phyloP scores from a whole-genome alignment of 1,284 basidiomycete species.

The Anthracocystis setariae region DNA sequence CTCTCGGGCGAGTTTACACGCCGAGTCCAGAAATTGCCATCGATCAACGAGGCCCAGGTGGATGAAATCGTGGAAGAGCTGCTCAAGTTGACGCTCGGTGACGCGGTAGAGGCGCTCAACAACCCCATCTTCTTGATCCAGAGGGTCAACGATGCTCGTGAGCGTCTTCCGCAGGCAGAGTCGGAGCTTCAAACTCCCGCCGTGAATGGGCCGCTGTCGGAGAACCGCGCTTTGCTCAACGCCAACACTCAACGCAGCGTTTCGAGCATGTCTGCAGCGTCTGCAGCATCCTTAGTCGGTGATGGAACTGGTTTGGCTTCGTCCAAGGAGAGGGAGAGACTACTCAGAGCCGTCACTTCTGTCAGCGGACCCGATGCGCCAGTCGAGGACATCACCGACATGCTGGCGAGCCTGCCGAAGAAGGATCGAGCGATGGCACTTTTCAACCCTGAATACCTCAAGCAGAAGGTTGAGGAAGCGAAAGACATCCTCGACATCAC shows the following conservation, averaged over 20 bases:
- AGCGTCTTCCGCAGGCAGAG: slow-evolving; percentile 24
- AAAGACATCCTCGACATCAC: slow-evolving; percentile 74
- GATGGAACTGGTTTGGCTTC: slow-evolving; percentile 37
- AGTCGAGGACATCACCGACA: slow-evolving; percentile 72
- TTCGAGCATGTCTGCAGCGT: slow-evolving; percentile 18
- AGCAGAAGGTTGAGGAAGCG: slow-evolving; percentile 81
- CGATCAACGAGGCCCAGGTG: slow-evolving; percentile 68
- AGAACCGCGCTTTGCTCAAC: slow-evolving; percentile 14
- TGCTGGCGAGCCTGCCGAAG: slow-evolving; percentile 84
- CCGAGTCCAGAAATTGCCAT: slow-evolving; percentile 72
- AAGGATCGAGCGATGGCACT: slow-evolving; percentile 87
- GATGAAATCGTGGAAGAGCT: slow-evolving; percentile 77
- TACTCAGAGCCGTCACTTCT: slow-evolving; percentile 72
- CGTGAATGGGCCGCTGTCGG: slow-evolving; percentile 6
- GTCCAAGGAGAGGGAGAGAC: slow-evolving; percentile 73
- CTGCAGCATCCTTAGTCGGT: slow-evolving; percentile 21
- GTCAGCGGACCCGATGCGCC: slow-evolving; percentile 37
- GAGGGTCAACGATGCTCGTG: slow-evolving; percentile 70
- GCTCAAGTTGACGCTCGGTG: slow-evolving; percentile 76
- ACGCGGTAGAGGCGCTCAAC: slow-evolving; percentile 79
- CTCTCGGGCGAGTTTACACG: slow-evolving; percentile 81
- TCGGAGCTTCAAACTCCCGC: background rate
- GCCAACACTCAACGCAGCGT: slow-evolving; percentile 38
- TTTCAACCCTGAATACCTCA: slow-evolving; percentile 83
- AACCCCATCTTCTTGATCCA: slow-evolving; percentile 75